Evolutionary conservation across 495 filamentous ascomycete genomes (phyloP), one percentile per base, ranked within the genome.

Genomic region (Neurospora sp.): DNA sequence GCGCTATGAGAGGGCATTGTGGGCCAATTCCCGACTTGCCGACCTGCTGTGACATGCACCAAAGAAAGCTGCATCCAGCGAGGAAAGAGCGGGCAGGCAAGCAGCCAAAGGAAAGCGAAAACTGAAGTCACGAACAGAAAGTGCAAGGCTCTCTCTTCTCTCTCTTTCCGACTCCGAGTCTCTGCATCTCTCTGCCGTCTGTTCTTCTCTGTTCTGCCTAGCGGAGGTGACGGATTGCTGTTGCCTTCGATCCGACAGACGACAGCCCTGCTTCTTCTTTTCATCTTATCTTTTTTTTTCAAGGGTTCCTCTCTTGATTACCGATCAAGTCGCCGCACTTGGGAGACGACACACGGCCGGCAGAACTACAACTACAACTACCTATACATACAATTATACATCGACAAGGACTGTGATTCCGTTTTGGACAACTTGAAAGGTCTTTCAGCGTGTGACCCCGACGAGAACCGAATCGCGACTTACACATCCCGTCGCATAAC

Each of bases 11-110:
- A 65, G 22, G 7, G 20, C 48, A 59, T 27, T 53, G 45, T 10
- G 37, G 40, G 35, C 9, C 37, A 31, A 65, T 65, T 59, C 48
- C 48, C 16, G 27, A 31, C 27, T 59, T 27, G 48, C 48, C 48
- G 48, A 27, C 10, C 48, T 59, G 53, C 53, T 61, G 53, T 70
- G 68, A 69, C 68, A 48, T 73, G 72, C 72, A 68, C 53, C 59
- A 68, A 45, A 69, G 35, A 44, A 45, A 45, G 68, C 42, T 70
- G 72, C 72, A 73, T 73, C 68, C 68, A 73, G 72, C 37, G 53
- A 35, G 53, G 22, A 31, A 65, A 35, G 53, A 65, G 53, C 53
- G 27, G 35, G 53, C 53, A 61, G 48, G 48, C 48, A 61, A 61
- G 22, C 22, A 61, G 48, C 48, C 22, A 53, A 53, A 53, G 45